Conservation (phyloP, 768 basidiomycete species). For the Boletus reticulatus region DNA sequence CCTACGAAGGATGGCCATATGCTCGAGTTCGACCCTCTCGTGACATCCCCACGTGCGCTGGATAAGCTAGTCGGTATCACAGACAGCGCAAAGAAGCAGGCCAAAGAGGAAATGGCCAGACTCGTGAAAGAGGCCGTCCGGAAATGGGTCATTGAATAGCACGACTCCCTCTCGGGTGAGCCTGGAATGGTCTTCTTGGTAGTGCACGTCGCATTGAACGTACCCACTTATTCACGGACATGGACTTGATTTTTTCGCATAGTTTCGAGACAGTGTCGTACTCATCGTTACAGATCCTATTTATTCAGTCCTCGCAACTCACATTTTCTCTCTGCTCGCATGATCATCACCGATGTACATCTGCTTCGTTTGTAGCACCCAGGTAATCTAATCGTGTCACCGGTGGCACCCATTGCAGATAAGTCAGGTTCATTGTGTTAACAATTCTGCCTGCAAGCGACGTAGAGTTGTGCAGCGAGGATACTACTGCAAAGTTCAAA, state of each 20-base stretch:
- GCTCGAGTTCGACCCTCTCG: conserved; percentile 83
- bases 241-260: conserved; percentile 2
- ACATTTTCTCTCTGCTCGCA: not conserved
- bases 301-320: conserved; percentile 11
- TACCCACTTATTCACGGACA: not conserved
- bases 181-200: no score
- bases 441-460: no score
- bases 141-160: conserved; percentile 64
- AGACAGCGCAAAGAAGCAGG: conserved; percentile 80
- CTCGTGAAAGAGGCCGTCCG: conserved; percentile 71
- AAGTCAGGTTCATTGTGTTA: no score
- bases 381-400: conserved; percentile 9
- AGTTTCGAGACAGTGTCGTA: not conserved
- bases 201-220: no score
- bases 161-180: no score
- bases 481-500: no score
- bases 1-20: conserved; percentile 77
- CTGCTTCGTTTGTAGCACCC: conserved; percentile 16
- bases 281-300: conserved; percentile 1
- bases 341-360: conserved; percentile 15
- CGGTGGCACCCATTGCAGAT: no score
- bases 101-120: conserved; percentile 70
- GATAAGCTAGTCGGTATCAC: conserved; percentile 78
- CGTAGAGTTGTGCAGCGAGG: no score
- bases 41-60: conserved; percentile 66